Evolutionary conservation across 352 stramenopile genomes (phyloP).

Genomic region (Globisporangium radiosum): DNA sequence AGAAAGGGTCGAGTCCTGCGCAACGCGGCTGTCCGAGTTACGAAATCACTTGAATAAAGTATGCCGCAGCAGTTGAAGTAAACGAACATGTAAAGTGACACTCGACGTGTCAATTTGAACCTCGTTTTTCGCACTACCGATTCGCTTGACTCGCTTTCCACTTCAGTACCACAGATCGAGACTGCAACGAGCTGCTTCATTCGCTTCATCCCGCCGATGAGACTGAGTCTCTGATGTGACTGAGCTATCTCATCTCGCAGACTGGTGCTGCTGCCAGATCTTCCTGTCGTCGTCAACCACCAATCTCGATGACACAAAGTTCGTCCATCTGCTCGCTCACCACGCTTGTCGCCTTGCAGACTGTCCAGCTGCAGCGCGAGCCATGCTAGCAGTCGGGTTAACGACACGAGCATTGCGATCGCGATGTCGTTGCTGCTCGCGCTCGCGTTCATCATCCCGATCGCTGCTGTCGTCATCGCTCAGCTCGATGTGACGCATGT

Average conservation of each 20-base stretch:
- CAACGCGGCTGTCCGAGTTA: neutral
- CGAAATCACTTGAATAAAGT: neutral
- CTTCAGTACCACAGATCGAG: neutral
- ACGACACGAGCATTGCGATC: neutral
- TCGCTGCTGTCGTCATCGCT: neutral
- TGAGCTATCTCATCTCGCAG: neutral
- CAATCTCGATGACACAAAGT: no score
- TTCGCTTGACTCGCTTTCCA: neutral
- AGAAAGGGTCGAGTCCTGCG: neutral
- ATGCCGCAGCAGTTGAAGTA: neutral
- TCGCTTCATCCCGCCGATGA: neutral
- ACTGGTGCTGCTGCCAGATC: no score
- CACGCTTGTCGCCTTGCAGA: neutral
- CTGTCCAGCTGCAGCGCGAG: neutral
- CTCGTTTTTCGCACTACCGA: neutral
- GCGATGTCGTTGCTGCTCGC: neutral
- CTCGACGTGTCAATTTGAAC: neutral
- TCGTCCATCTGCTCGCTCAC: no score
- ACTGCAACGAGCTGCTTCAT: neutral
- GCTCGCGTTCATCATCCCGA: neutral
- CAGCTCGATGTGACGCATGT: slow-evolving; percentile 32
- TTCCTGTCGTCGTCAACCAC: no score
- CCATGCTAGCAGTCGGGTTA: neutral
- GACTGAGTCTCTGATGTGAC: neutral
- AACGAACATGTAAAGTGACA: neutral